These are phyloP conservation scores for Saitozyma podzolica DNA, from an alignment of 768 basidiomycete species.

Conservation along the genomic window DNA sequence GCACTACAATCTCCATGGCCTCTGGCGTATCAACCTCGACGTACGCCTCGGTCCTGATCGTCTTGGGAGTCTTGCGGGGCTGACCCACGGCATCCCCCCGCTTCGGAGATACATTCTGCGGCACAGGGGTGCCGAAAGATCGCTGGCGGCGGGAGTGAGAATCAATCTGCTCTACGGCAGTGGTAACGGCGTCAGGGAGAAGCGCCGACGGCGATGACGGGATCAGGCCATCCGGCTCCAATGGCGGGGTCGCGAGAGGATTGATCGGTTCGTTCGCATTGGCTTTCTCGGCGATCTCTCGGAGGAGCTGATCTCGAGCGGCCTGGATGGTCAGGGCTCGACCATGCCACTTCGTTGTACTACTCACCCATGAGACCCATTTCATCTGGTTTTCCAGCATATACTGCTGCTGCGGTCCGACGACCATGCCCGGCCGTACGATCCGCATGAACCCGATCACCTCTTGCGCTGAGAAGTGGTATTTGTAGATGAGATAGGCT, in stretches of 20 bases:
- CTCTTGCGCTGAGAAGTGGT: constrained; percentile 92
- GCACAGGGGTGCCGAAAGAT: no score
- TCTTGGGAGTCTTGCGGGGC: constrained; percentile 34
- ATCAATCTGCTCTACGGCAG: no score
- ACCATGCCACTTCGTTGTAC: no score
- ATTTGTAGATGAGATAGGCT: constrained; percentile 98
- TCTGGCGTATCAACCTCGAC: background rate
- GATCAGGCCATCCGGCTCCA: constrained; percentile 7
- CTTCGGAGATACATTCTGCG: constrained; percentile 3
- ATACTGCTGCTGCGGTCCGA: constrained; percentile 51
- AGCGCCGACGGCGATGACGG: background rate
- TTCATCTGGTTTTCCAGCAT: constrained; percentile 47
- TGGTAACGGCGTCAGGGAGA: no score
- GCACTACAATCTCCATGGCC: no score
- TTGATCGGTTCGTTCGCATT: constrained; percentile 14
- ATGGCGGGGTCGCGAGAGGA: constrained; percentile 38
- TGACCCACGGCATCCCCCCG: constrained; percentile 42
- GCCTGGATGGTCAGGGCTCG: constrained; percentile 21
- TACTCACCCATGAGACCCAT: constrained; percentile 47
- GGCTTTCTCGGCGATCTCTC: constrained; percentile 21
- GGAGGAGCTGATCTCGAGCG: constrained; percentile 30
- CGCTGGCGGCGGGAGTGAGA: no score
- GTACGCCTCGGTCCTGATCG: background rate
- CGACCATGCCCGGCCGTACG: constrained; percentile 70
- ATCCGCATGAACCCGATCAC: constrained; percentile 99